Conservation (phyloP, 176 grass and related monocot species). For the Oryza brachyantha region DNA sequence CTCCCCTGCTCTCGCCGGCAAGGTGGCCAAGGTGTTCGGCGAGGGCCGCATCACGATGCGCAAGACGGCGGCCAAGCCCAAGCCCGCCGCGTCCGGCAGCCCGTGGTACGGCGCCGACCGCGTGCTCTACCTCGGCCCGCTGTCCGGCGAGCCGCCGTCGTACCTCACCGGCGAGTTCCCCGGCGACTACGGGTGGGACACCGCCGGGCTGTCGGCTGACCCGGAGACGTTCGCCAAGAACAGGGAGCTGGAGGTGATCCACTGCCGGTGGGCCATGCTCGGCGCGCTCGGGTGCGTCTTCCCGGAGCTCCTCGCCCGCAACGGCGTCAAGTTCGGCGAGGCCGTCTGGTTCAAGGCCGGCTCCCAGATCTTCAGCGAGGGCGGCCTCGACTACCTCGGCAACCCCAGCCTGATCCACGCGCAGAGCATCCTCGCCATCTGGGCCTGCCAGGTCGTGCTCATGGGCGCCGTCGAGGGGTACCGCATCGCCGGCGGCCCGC, state of each 20-base stretch:
- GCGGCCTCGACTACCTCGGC: constrained; percentile 59
- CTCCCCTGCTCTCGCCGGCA: constrained; percentile 19
- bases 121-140: constrained; percentile 45
- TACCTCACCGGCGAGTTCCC: constrained; percentile 55
- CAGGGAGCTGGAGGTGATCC: constrained; percentile 56
- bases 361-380: constrained; percentile 55
- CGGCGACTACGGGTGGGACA: constrained; percentile 56
- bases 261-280: constrained; percentile 63
- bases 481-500: constrained; percentile 10
- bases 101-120: constrained; percentile 36
- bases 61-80: constrained; percentile 32
- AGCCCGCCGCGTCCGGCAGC: constrained; percentile 20
- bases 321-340: constrained; percentile 54
- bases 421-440: constrained; percentile 69
- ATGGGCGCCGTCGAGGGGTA: constrained; percentile 38
- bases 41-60: constrained; percentile 48
- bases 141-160: constrained; percentile 42
- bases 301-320: constrained; percentile 54
- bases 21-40: constrained; percentile 21
- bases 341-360: constrained; percentile 68
- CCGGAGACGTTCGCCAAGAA: constrained; percentile 64
- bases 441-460: constrained; percentile 44
- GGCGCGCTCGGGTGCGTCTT: constrained; percentile 57
- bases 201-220: constrained; percentile 38
- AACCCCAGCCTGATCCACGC: constrained; percentile 65